Conservation (phyloP, 257 asterid genomes). For the Lantana camara region DNA sequence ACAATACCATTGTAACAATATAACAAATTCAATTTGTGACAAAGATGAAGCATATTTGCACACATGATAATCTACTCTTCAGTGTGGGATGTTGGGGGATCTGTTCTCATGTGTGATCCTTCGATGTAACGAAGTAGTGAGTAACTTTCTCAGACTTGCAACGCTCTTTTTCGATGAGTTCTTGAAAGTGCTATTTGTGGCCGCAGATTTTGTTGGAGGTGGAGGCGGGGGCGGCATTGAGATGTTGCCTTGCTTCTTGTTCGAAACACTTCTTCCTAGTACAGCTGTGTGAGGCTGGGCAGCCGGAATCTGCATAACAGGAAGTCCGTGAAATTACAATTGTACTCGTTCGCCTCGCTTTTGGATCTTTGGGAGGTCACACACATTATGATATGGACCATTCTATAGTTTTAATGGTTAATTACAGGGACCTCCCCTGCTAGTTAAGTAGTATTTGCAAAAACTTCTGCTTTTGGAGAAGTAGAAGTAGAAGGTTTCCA, state of each 20-base stretch:
- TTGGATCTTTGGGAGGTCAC: neutral
- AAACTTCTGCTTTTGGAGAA: too few species aligned
- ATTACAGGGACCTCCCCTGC: too few species aligned
- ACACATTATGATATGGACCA: neutral
- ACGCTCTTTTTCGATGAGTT: constrained; percentile 33
- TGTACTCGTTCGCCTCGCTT: too few species aligned
- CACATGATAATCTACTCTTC: constrained; percentile 13
- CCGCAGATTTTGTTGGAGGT: constrained; percentile 30
- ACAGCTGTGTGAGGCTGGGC: constrained; percentile 48
- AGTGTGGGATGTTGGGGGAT: constrained; percentile 60
- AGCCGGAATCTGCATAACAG: constrained; percentile 40
- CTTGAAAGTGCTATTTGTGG: constrained; percentile 43
- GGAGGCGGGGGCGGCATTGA: constrained; percentile 56
- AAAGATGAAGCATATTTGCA: neutral
- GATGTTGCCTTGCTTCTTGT: constrained; percentile 42
- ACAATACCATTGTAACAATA: neutral
- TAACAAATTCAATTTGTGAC: neutral
- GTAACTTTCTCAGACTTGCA: constrained; percentile 24
- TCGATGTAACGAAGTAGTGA: constrained; percentile 35
- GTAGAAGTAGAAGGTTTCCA: too few species aligned
- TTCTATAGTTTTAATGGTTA: neutral
- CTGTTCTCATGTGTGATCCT: constrained; percentile 49
- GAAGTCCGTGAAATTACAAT: too few species aligned
- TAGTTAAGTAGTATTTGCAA: too few species aligned
- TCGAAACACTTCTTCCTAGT: constrained; percentile 48